Evolutionary conservation across 2,329 filamentous ascomycete species (phyloP).

Genomic region (Pseudonectria foliicola): DNA sequence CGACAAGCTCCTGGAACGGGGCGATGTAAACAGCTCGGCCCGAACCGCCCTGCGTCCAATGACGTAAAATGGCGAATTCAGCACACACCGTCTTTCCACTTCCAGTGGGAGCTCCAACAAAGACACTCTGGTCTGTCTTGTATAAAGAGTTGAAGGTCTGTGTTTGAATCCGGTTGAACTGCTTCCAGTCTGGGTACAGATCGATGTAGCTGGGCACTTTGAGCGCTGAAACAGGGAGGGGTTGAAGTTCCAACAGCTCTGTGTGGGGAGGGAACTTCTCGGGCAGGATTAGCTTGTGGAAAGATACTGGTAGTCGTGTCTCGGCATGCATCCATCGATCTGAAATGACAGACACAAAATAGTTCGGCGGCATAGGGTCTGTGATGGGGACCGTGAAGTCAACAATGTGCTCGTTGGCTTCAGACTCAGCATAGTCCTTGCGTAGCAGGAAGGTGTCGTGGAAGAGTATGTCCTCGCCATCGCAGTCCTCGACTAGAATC

Average conservation of each 20-base stretch:
- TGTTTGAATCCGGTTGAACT: conserved; percentile 97
- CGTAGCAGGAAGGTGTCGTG: conserved; percentile 91
- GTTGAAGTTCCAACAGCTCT: conserved; percentile 83
- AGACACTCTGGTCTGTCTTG: conserved; percentile 85
- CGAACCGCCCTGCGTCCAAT: conserved; percentile 56
- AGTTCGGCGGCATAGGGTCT: conserved; percentile 97
- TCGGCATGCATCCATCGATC: conserved; percentile 99
- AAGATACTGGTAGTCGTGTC: conserved; percentile 85
- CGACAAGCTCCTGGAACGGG: conserved; percentile 88
- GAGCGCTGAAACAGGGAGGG: conserved; percentile 78
- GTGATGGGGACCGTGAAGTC: conserved; percentile 96
- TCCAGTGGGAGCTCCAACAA: conserved; percentile 85
- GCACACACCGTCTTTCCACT: conserved; percentile 97
- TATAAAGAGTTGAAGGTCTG: conserved; percentile 94
- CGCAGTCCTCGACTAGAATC: conserved; percentile 95
- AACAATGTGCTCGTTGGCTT: conserved; percentile 87
- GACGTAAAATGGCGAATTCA: conserved; percentile 82
- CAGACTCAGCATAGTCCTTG: conserved; percentile 76
- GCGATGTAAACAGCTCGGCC: conserved; percentile 89
- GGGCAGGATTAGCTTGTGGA: conserved; percentile 88
- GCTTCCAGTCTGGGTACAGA: conserved; percentile 75
- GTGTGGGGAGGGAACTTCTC: conserved; percentile 96
- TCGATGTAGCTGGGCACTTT: conserved; percentile 77
- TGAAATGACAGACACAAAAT: conserved; percentile 91
- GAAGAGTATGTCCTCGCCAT: conserved; percentile 91